Conservation (phyloP, 441 rosid genomes). For the Jatropha multifida region DNA sequence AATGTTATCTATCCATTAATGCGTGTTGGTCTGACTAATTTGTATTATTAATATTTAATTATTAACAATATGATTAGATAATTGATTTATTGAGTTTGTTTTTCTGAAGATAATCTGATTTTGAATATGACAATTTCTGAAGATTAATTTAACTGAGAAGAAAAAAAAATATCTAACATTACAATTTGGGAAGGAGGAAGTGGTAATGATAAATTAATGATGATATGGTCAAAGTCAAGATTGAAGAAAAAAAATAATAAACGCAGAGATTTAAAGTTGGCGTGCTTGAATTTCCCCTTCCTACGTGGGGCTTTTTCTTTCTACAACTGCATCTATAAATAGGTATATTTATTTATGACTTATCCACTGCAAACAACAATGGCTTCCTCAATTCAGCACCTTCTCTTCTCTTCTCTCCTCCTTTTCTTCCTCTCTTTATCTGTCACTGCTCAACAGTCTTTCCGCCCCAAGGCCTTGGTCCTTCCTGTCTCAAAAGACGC, state of each 20-base stretch:
- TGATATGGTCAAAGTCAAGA: neutral
- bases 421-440: conserved; percentile 20
- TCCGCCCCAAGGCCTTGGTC: conserved; percentile 62
- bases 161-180: no score
- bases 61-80: neutral
- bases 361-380: conserved; percentile 10
- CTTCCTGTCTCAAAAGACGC: conserved; percentile 58
- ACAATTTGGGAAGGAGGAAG: no score
- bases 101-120: neutral
- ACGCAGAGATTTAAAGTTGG: neutral
- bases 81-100: neutral
- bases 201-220: no score
- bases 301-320: neutral
- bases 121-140: neutral
- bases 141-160: no score
- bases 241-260: no score
- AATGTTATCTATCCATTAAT: neutral
- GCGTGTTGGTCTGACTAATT: neutral
- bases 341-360: neutral
- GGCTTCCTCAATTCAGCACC: conserved; percentile 23
- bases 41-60: neutral
- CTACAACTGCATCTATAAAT: conserved; percentile 5
- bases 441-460: conserved; percentile 41
- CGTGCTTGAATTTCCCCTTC: conserved; percentile 1
- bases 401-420: conserved; percentile 14